Percentiles rank a stretch among this genome's conserved stretches.
Evolutionary conservation across 176 grass and related monocot species (phyloP).

Genomic region (Triticum dicoccoides): DNA sequence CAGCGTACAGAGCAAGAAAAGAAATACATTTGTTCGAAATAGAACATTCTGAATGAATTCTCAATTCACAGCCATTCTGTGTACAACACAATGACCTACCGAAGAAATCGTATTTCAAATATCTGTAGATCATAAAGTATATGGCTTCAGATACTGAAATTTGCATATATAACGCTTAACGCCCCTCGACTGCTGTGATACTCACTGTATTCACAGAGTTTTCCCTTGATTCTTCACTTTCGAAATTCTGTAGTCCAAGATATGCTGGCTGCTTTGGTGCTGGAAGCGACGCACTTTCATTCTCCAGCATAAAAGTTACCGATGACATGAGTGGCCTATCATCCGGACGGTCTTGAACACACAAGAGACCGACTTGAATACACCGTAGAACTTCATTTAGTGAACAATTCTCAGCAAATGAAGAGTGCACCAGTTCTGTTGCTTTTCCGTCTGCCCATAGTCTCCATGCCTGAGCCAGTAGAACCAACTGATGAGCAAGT

Average conservation of each 20-base stretch:
- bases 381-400: slow-evolving; percentile 33
- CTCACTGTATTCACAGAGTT: not conserved
- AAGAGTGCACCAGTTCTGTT: slow-evolving; percentile 28
- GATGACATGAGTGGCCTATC: slow-evolving; percentile 44
- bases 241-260: not conserved
- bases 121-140: not conserved
- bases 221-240: not conserved
- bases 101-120: not conserved
- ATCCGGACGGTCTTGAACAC: slow-evolving; percentile 48
- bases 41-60: not conserved
- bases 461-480: slow-evolving; percentile 38
- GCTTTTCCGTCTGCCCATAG: slow-evolving; percentile 46
- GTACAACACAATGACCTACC: not conserved
- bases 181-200: not conserved
- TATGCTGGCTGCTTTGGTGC: slow-evolving; percentile 34
- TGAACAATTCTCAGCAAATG: not conserved
- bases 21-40: not conserved
- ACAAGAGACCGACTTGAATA: slow-evolving; percentile 49
- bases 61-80: not conserved
- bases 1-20: not conserved
- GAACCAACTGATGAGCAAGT: not conserved
- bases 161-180: not conserved
- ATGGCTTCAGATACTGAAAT: not conserved
- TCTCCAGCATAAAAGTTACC: slow-evolving; percentile 47
- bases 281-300: slow-evolving; percentile 7